phyloP scores from a whole-genome alignment of 208 protist genomes.

The Phytomonas francai region DNA sequence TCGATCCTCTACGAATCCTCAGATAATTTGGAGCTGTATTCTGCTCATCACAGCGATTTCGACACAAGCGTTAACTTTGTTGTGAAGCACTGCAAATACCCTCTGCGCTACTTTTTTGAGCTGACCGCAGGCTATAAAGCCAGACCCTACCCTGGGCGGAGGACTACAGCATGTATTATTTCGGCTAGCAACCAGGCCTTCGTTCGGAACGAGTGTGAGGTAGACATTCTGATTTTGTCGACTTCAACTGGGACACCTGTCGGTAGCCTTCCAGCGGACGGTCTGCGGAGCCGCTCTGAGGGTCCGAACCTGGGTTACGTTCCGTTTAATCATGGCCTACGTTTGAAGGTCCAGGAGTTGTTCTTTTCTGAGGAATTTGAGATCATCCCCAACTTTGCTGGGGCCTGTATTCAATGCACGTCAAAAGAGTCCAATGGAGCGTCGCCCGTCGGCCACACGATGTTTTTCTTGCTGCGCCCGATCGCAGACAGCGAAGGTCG shows the following conservation, averaged over 20 bases:
- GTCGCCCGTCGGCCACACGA: conserved; percentile 9
- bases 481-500: conserved; percentile 6
- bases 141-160: neutral
- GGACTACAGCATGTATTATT: conserved; percentile 12
- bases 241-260: conserved; percentile 17
- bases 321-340: conserved; percentile 13
- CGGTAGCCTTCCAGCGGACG: conserved; percentile 15
- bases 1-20: too few species aligned
- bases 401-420: conserved; percentile 21
- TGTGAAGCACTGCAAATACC: conserved; percentile 13
- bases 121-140: conserved; percentile 1
- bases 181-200: conserved; percentile 16
- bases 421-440: neutral
- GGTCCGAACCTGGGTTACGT: conserved; percentile 17
- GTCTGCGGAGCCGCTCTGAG: conserved; percentile 9
- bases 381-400: conserved; percentile 18
- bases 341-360: conserved; percentile 17
- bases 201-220: conserved; percentile 21
- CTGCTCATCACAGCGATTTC: too few species aligned
- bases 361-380: conserved; percentile 21
- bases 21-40: too few species aligned
- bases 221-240: conserved; percentile 17
- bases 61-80: conserved; percentile 10
- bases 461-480: conserved; percentile 17
- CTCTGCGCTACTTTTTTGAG: conserved; percentile 19